Base-by-base conservation (phyloP, 306 rosid genomes). In the Vigna hirtella region DNA sequence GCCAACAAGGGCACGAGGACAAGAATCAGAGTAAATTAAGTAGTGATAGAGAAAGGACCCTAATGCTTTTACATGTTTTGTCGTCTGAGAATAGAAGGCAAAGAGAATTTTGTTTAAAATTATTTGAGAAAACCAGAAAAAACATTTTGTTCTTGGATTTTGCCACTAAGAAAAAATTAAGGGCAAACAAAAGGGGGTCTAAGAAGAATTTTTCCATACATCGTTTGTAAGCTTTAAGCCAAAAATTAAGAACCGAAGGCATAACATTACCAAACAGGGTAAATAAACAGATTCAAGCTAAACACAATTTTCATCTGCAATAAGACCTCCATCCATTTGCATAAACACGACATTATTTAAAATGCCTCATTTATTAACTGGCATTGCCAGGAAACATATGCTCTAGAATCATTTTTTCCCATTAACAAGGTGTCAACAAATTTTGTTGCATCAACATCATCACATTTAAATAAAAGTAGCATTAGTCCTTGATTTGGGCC, bases 371-470 rank as follows among this genome's bases (percentile, higher is more conserved):
- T 59, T 15, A 51, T 69, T 42, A 20, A 36, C 24, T 30, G 24
- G 32, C 50, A 62, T 17, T 28, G 45, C 18, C 10, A 50, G 66
- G 47, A 55, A 40, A 32, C 28, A 53, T 28, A 7, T 47, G 49
- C 48, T 40, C 11, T 13, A 49, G 48, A 43, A 20, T 26, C 13
- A 36, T 3, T 51, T 70, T 42, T 65, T n/a, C 53, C 56, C 45
- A 32, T 47, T 24, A 11, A 64, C 63, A 36, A 14, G 61, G 38
- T 24, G 32, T 32, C 38, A 12, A 55, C 32, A 43, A 51, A 32
- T 83, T 73, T 16, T 6, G 9, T 40, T 50, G 49, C 15, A 45
- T 42, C 72, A 30, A 3, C 34, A 72, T 56, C 57, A 51, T 76
- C 28, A 68, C 7, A 66, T 72, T 15, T 11, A 47, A 79, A 58